Conservation (phyloP, 208 protist species). For the Crithidia thermophila region DNA sequence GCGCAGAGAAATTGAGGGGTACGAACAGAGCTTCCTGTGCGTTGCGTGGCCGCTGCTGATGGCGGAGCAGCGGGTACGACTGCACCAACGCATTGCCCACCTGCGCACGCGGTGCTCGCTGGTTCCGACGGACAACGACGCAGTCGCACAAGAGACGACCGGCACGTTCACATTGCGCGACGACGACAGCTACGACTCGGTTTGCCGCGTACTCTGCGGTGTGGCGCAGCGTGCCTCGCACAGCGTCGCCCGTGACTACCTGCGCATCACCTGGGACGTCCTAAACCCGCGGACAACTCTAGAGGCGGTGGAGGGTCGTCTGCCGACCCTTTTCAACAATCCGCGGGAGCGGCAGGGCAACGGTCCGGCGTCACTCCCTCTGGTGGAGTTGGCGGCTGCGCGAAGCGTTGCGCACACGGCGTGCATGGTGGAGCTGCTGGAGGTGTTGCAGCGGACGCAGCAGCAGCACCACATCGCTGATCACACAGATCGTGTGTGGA, state of each 20-base stretch:
- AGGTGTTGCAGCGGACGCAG: slow-evolving; percentile 3
- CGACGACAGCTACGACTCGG: slow-evolving; percentile 10
- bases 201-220: slow-evolving; percentile 11
- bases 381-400: neutral
- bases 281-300: slow-evolving; percentile 35
- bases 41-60: slow-evolving; percentile 20
- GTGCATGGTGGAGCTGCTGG: slow-evolving; percentile 17
- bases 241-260: slow-evolving; percentile 31
- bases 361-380: neutral
- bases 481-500: neutral
- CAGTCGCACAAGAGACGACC: neutral
- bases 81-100: neutral
- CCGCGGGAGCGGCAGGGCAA: neutral
- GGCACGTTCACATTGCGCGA: neutral
- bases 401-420: slow-evolving; percentile 3
- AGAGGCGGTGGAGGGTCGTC: slow-evolving; percentile 11
- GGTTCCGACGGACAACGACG: neutral
- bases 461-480: neutral
- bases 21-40: slow-evolving; percentile 9
- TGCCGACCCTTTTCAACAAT: slow-evolving; percentile 7
- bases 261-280: slow-evolving; percentile 61
- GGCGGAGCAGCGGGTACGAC: neutral
- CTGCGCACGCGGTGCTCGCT: neutral
- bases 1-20: slow-evolving; percentile 8
- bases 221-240: slow-evolving; percentile 14